Evolutionary conservation across 306 rosid genomes (phyloP), one percentile per base, ranked within the genome.

Genomic region (Cucurbita pepo): DNA sequence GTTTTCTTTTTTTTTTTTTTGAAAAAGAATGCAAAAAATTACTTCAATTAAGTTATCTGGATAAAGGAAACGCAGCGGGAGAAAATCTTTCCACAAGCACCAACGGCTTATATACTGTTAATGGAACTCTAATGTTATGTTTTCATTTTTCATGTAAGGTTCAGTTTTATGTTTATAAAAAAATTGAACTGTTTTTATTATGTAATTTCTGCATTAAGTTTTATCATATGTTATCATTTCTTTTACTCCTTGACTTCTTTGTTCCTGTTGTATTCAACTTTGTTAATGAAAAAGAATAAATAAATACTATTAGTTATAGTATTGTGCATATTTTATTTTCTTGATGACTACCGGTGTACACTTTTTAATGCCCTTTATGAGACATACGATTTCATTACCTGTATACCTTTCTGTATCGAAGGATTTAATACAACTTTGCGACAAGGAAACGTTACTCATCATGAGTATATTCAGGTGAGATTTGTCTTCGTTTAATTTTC

Each of bases 381-480:
- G 70, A 30, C 30, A 21, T 15, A 19, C 18, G 51, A 36, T 45
- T 14, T 69, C 48, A 71, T 50, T 71, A 34, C 61, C 37, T 19
- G 19, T 53, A 34, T 37, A 53, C 37, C 38, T 53, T 58, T 74
- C 30, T 74, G 41, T 45, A 34, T 59, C 73, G 50, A 85, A 93
- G 98, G 98, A 81, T 93, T 93, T 81, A 93, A 90, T 78, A 88
- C 98, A 71, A 93, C 98, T 75, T 84, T 93, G 74, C 97, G 98
- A 22, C 96, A 93, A 82, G 98, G 98, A 77, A 90, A 90, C 82
- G 69, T 93, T 63, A 93, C 98, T 10, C 98, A 93, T 79, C 98
- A 93, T 82, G 96, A 93, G 82, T 93, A 93, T 79, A 93, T 93
- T 79, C 98, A 93, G 92, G 98, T 87, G 73, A 54, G 80, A 37